A percentile compares a stretch with the other conserved stretches of the same genome.
Conservation (phyloP, 2,329 filamentous ascomycete genomes). For the Phyllachora maydis region DNA sequence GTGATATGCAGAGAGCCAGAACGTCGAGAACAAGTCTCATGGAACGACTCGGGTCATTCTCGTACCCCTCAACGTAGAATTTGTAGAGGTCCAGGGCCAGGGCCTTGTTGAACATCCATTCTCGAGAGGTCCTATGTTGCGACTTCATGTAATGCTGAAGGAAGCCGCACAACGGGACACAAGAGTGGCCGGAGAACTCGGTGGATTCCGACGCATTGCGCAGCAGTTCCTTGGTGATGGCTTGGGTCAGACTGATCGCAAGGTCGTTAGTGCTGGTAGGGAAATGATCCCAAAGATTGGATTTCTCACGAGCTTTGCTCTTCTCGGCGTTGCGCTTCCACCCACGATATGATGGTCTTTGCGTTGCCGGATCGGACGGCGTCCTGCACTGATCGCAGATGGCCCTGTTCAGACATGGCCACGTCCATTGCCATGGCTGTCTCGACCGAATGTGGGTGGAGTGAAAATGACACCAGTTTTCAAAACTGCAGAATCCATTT, state of each 20-base stretch:
- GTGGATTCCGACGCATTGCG: conserved; percentile 28
- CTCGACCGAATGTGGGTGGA: too few relatives aligned
- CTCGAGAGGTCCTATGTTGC: conserved; percentile 15
- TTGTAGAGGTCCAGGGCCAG: conserved; percentile 30
- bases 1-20: conserved; percentile 25
- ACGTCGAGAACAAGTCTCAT: conserved; percentile 42
- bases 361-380: too few relatives aligned
- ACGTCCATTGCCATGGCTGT: too few relatives aligned
- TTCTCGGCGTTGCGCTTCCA: too few relatives aligned
- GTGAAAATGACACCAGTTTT: too few relatives aligned
- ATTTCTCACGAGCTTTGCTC: too few relatives aligned
- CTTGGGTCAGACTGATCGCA: conserved; percentile 11
- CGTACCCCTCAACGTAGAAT: conserved; percentile 47
- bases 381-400: too few relatives aligned
- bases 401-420: too few relatives aligned
- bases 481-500: too few relatives aligned
- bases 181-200: conserved; percentile 31
- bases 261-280: too few relatives aligned
- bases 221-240: conserved; percentile 25
- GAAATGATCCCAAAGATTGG: too few relatives aligned
- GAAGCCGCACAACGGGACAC: conserved; percentile 38
- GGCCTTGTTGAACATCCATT: conserved; percentile 28
- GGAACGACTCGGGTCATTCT: conserved; percentile 41
- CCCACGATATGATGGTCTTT: too few relatives aligned
- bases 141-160: conserved; percentile 37